Base-by-base conservation (phyloP, 2,329 filamentous ascomycete species). In the Aureobasidium vineae region DNA sequence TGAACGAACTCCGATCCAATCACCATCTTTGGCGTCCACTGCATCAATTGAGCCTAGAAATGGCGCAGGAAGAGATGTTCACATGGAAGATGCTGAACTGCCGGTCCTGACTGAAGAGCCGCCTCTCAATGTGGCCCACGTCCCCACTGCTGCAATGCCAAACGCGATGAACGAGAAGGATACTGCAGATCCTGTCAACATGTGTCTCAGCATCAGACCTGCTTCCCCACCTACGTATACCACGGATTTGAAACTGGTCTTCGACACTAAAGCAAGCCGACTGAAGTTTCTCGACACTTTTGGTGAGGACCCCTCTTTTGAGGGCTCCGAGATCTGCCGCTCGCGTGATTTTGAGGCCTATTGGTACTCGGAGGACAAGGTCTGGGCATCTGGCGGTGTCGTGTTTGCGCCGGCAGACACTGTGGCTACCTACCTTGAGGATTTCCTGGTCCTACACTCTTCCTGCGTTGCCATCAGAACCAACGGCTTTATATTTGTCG, bases 361-460 rank as follows among this genome's bases (percentile, higher is more conserved):
- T 41, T 64, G 50, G 49, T 67, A n/a, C 26, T 11, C 19, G 4
- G 23, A 40, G 8, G 60, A 67, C 41, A 63, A 67, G n/a, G 11
- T n/a, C 3, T 59, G 38, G 38, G 41, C 59, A 13, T 63, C 59
- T 3, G 66, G 66, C 5, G 33, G 28, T 40, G 31, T 52, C 33
- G 19, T 31, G 7, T 40, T 15, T 33, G 7, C 31, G 8, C 33
- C 45, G 1, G 45, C n/a, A 16, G 45, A 63, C 7, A 11, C 59
- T 16, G 5, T 52, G 45, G 59, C 45, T 28, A 15, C 45, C 16
- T 50, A 63, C 23, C 43, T 74, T 5, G 68, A 66, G 19, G 71
- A 73, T 41, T 65, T 69, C 50, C 68, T 72, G 50, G 72, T 70
- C 49, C 21, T 70, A n/a, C 61, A 70, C 26, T 68, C 63, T 8